phyloP scores from a whole-genome alignment of 805 yeast species.

The Metschnikowia borealis region DNA sequence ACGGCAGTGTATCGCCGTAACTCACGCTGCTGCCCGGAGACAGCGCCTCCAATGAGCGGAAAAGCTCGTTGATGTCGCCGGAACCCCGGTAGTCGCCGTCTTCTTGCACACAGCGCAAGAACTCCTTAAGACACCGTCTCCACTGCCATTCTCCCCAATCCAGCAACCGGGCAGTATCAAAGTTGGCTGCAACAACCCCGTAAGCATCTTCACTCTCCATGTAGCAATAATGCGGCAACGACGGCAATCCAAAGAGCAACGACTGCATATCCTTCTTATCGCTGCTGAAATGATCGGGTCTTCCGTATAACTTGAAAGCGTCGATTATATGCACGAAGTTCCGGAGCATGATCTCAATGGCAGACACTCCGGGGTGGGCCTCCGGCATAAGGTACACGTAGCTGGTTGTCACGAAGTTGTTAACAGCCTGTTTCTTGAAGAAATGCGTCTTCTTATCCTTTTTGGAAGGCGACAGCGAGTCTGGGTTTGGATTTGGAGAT shows the following conservation, averaged over 20 bases:
- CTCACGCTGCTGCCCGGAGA: conserved; percentile 5
- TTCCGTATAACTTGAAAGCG: conserved; percentile 66
- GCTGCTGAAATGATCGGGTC: conserved; percentile 70
- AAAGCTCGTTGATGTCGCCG: conserved; percentile 35
- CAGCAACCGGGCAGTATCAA: conserved; percentile 18
- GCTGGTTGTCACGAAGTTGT: conserved; percentile 30
- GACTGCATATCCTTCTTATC: conserved; percentile 65
- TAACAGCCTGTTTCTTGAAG: conserved; percentile 26
- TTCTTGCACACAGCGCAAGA: conserved; percentile 12
- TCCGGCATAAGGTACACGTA: conserved; percentile 68
- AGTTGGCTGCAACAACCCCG: conserved; percentile 18
- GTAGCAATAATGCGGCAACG: conserved; percentile 64
- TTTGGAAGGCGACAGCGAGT: conserved; percentile 6
- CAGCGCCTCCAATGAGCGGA: conserved; percentile 21
- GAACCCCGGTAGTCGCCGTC: conserved; percentile 28
- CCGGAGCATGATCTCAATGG: conserved; percentile 70
- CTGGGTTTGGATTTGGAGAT: conserved; percentile 21
- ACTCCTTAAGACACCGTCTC: conserved; percentile 24
- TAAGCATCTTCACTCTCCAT: conserved; percentile 32
- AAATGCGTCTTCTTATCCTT: conserved; percentile 12
- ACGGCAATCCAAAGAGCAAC: conserved; percentile 70
- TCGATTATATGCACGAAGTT: conserved; percentile 67
- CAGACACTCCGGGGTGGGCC: conserved; percentile 66
- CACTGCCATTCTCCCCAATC: conserved; percentile 29
- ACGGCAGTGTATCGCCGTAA: conserved; percentile 6